These are phyloP conservation scores for Aurifilum marmelostoma DNA, from an alignment of 2,329 filamentous ascomycete species.

Conservation along the genomic window DNA sequence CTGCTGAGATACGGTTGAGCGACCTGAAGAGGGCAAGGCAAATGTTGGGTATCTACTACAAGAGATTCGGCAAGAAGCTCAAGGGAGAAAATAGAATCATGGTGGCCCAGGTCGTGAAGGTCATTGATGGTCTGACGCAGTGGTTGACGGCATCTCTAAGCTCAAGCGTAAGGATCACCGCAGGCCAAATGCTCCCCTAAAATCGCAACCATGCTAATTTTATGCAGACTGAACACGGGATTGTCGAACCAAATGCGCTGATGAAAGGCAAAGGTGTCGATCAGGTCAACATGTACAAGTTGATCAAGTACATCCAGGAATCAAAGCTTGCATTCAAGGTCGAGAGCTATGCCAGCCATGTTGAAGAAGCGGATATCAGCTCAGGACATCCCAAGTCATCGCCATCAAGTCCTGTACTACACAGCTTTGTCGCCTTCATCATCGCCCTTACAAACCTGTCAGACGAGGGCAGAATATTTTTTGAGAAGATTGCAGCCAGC, in stretches of 20 bases:
- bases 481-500: slow-evolving; percentile 47
- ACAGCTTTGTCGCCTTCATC: slow-evolving; percentile 66
- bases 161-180: slow-evolving; percentile 46
- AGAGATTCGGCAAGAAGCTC: slow-evolving; percentile 83
- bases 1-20: slow-evolving; percentile 71
- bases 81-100: slow-evolving; percentile 92
- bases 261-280: slow-evolving; percentile 86
- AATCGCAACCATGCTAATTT: too few relatives aligned
- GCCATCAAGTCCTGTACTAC: slow-evolving; percentile 58
- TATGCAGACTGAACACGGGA: slow-evolving; percentile 62
- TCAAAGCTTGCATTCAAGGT: slow-evolving; percentile 95
- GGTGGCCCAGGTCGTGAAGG: slow-evolving; percentile 81
- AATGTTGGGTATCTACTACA: slow-evolving; percentile 81
- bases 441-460: slow-evolving; percentile 85
- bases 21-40: slow-evolving; percentile 74
- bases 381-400: slow-evolving; percentile 58
- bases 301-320: slow-evolving; percentile 84
- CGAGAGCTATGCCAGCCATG: slow-evolving; percentile 77
- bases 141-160: slow-evolving; percentile 64
- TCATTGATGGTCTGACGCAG: slow-evolving; percentile 76
- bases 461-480: slow-evolving; percentile 68
- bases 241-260: slow-evolving; percentile 71
- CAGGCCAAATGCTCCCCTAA: too few relatives aligned
- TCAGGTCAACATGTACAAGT: slow-evolving; percentile 90
- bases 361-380: slow-evolving; percentile 49